Evolutionary conservation across 805 yeast genomes (phyloP), one percentile per base, ranked within the genome.

Genomic region (Ogataea methylovora): DNA sequence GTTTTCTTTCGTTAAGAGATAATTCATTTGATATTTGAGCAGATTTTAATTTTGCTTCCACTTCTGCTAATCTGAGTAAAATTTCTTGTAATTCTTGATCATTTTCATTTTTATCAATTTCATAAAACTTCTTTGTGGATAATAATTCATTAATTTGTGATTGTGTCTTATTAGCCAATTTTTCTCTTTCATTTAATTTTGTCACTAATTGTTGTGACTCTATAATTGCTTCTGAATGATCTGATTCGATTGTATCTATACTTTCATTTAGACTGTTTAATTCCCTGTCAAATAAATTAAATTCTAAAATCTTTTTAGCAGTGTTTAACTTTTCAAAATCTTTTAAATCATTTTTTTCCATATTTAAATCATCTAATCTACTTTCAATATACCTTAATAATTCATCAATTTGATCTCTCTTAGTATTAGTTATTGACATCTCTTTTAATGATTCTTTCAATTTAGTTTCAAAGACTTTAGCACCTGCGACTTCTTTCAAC

Each of bases 401-500:
- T 45, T 80, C 86, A 40, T 75, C 83, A 32, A 85, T 84, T 49
- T 84, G 76, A 35, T 69, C 76, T 43, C 79, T 71, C 45, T 84
- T 84, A 40, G 65, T 69, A 41, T 71, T 75, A 0, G 95, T 79
- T 39, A 74, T 77, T 4, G 64, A 63, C 87, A 88, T 84, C 45
- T 86, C 90, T 51, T 79, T 81, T 40, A 69, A 61, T 1, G 95
- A 84, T 37, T 87, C 95, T 38, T 70, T 72, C 35, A 88, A 65
- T 54, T 84, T 84, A 25, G 70, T 63, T 50, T 92, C 97, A 60
- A 90, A 92, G 3, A 88, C 83, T 39, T 78, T 80, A 1, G 97
- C 95, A 14, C 98, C 98, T 21, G 96, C 92, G 23, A 90, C 95
- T 49, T 87, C 95, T 45, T 90, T 87, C 45, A 92, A 62, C 26